Conservation (phyloP, 2,329 filamentous ascomycete species). For the Pyricularia grisea region DNA sequence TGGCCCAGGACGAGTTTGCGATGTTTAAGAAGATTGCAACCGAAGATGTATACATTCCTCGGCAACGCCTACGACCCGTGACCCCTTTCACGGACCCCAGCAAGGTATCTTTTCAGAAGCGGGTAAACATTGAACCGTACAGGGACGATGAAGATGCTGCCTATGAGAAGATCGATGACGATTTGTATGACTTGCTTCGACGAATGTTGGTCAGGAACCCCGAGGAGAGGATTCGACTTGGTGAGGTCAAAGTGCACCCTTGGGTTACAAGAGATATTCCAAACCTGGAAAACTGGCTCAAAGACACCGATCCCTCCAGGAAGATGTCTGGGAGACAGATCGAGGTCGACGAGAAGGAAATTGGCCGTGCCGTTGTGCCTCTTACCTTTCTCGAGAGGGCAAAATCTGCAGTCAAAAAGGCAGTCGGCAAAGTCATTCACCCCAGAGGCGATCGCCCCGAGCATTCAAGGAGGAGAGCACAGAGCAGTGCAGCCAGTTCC, state of each 20-base stretch:
- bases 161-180: slow-evolving; percentile 79
- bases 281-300: slow-evolving; percentile 75
- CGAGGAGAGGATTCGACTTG: slow-evolving; percentile 74
- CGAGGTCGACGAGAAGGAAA: slow-evolving; percentile 82
- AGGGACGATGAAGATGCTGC: slow-evolving; percentile 68
- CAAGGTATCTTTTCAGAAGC: slow-evolving; percentile 44
- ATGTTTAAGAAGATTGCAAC: slow-evolving; percentile 89
- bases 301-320: slow-evolving; percentile 79
- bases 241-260: slow-evolving; percentile 86
- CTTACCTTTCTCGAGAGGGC: slow-evolving; percentile 81
- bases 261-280: slow-evolving; percentile 78
- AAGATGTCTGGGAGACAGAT: slow-evolving; percentile 76
- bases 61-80: slow-evolving; percentile 68
- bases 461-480: slow-evolving; percentile 42
- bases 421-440: slow-evolving; percentile 54
- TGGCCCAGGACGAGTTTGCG: slow-evolving; percentile 83
- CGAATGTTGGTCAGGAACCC: slow-evolving; percentile 85
- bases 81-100: slow-evolving; percentile 49
- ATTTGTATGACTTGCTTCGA: slow-evolving; percentile 67
- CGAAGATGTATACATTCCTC: slow-evolving; percentile 84
- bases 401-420: slow-evolving; percentile 65
- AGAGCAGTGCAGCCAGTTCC: slow-evolving; percentile 57
- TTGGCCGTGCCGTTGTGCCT: slow-evolving; percentile 83
- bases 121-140: slow-evolving; percentile 55
- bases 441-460: slow-evolving; percentile 49